Base-by-base conservation (phyloP, 106 monocot genomes). In the Amphibolis antarctica region DNA sequence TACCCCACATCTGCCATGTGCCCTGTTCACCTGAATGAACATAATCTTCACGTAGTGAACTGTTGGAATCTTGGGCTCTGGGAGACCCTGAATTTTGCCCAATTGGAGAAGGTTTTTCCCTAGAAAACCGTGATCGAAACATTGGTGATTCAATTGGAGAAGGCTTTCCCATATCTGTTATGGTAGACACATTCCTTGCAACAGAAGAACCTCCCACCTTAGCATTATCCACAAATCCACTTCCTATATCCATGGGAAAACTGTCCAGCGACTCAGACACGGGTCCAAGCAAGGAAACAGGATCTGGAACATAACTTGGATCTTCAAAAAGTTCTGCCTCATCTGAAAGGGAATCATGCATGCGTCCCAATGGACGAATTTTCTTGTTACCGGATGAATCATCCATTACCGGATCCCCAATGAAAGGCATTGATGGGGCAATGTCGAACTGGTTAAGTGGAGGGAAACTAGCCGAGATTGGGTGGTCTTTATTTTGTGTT, bases 1-100 rank as follows among this genome's bases (percentile, higher is more conserved):
- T 71, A 19, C 78, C 80, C 94, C 94, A 96, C 86, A 96, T 81
- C 55, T 89, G 77, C 89, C 89, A 96, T 54, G 86, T 77, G 28
- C 83, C 81, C 21, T 73, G 66, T 28, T 74, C 76, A 53, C 71
- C 66, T 67, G 55, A 59, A 60, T 74, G 65, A 67, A 57, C 69
- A 26, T 71, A 73, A 23, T 76, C 77, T 53, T 69, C 71, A n/a
- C 64, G 25, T 46, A 27, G 69, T 19, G 74, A 69, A 59, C 52
- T 30, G 59, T 66, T n/a, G 28, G 62, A 36, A 67, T 75, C 55
- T 26, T 64, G 51, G 23, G 71, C 46, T 28, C 45, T 78, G 31
- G 66, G 72, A 60, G 69, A 59, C 25, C 23, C 26, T 46, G 63
- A 31, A 43, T 57, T 13, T 59, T 75, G 73, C 18, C 69, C 65